Base-by-base conservation (phyloP, 2,329 filamentous ascomycete genomes). In the Diaporthe velutina region DNA sequence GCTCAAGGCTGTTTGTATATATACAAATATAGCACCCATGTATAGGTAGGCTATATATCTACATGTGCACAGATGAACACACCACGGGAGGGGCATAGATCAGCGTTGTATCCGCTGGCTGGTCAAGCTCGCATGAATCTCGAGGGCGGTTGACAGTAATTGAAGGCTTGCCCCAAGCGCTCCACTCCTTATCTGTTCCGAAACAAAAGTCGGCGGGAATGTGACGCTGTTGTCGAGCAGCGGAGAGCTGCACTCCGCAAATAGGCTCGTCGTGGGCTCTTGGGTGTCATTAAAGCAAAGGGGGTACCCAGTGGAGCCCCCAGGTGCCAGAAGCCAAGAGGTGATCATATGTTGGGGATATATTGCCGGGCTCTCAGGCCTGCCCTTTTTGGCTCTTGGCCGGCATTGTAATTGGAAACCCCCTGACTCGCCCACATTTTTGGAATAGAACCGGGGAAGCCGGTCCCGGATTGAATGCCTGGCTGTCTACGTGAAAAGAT, bases 361-460 rank as follows among this genome's bases (percentile, higher is more conserved):
- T 67, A 67, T 52, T 52, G 30, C 45, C 17, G 17, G 45, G 45
- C 42, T 38, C 28, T n/a, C 19, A n/a, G 30, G 45, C 45, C 64
- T 52, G 64, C 64, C 64, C 45, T 9, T 67, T 67, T 67, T 7
- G 64, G 45, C 45, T 67, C 64, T 52, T 67, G 64, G 45, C 64
- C 45, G 22, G 30, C 12, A 38, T 28, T 67, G 22, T 52, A 38
- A 67, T 52, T 50, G 45, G 19, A 38, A 52, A 1, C 30, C 61
- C 60, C 60, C 40, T 48, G 40, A n/a, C 28, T 45, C 42, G 30
- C 19, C 42, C 45, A 52, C 61, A 35, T 48, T 52, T 25, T 17
- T 35, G 30, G 61, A 15, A 19, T 17, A 25, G 13, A 35, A 19
- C 45, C 64, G 64, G 64, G 64, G 45, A 52, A 38, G 64, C 30